Percentiles rank a stretch among this genome's conserved stretches.
phyloP scores from a whole-genome alignment of 345 rosid species.

The Limnanthes douglasii region DNA sequence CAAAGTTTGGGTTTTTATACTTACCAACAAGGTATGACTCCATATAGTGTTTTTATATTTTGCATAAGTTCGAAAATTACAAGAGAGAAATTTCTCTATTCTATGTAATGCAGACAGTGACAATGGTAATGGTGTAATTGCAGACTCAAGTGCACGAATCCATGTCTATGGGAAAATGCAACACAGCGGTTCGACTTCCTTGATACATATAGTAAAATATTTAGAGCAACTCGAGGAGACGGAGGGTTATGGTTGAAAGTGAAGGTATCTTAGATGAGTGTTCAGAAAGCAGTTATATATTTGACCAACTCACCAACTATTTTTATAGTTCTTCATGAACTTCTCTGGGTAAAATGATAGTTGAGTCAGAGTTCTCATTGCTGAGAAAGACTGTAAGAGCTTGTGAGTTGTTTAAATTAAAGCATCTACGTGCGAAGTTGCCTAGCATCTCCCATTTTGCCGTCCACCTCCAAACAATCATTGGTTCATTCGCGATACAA shows the following conservation, averaged over 20 bases:
- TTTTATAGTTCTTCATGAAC: too few species aligned
- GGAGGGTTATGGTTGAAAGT: conserved; percentile 16
- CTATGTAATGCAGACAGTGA: conserved; percentile 14
- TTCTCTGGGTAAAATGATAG: too few species aligned
- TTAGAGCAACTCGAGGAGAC: conserved; percentile 41
- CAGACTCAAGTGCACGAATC: too few species aligned
- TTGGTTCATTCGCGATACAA: too few species aligned
- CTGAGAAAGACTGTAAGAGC: too few species aligned
- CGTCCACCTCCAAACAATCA: too few species aligned
- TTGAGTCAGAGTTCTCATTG: too few species aligned
- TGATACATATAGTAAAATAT: conserved; percentile 29
- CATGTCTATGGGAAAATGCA: conserved; percentile 15
- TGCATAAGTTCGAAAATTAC: conserved; percentile 43
- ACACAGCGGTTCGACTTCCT: conserved; percentile 15
- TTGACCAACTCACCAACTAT: conserved; percentile 9
- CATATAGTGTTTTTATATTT: not conserved
- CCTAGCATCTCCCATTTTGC: too few species aligned
- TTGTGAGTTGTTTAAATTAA: too few species aligned
- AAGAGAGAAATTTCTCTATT: conserved; percentile 24
- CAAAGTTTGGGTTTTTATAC: too few species aligned
- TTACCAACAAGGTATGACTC: too few species aligned
- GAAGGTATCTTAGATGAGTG: conserved; percentile 37
- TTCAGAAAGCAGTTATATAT: conserved; percentile 29
- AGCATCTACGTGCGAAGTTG: too few species aligned
- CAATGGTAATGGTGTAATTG: conserved; percentile 14